These are phyloP conservation scores for Paramecium biaurelia DNA, from an alignment of 73 alveolate species.

Conservation along the genomic window DNA sequence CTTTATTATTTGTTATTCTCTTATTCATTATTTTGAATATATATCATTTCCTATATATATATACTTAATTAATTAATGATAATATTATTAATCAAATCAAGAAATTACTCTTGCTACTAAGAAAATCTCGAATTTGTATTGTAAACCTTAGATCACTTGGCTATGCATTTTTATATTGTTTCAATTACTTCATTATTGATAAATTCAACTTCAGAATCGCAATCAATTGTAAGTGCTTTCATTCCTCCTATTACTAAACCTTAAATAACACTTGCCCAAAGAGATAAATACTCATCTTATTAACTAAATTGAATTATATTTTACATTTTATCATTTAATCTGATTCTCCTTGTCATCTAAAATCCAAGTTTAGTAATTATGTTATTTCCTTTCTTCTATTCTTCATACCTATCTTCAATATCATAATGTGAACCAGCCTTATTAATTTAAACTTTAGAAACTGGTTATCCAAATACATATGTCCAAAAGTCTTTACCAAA, in stretches of 20 bases:
- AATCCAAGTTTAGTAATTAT: background rate
- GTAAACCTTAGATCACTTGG: slow-evolving; percentile 44
- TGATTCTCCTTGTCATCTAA: slow-evolving; percentile 35
- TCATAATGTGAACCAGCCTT: background rate
- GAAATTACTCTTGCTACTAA: background rate
- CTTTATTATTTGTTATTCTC: background rate
- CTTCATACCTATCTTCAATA: background rate
- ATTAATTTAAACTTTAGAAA: background rate
- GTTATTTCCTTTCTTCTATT: background rate
- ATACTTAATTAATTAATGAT: no score
- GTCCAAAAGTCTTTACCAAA: slow-evolving; percentile 42
- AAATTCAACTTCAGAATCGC: slow-evolving; percentile 28
- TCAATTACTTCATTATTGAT: background rate
- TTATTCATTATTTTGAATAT: background rate
- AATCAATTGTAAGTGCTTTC: slow-evolving; percentile 42
- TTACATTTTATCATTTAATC: slow-evolving; percentile 31
- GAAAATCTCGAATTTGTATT: background rate
- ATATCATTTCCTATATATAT: no score
- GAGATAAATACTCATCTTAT: background rate
- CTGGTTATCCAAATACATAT: background rate
- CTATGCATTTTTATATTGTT: background rate
- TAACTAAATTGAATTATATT: background rate
- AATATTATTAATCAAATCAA: background rate
- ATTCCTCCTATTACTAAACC: slow-evolving; percentile 39
- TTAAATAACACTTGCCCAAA: slow-evolving; percentile 1